A percentile compares a stretch with the other conserved stretches of the same genome.
Conservation (phyloP, 768 basidiomycete genomes). For the Boletus edulis region DNA sequence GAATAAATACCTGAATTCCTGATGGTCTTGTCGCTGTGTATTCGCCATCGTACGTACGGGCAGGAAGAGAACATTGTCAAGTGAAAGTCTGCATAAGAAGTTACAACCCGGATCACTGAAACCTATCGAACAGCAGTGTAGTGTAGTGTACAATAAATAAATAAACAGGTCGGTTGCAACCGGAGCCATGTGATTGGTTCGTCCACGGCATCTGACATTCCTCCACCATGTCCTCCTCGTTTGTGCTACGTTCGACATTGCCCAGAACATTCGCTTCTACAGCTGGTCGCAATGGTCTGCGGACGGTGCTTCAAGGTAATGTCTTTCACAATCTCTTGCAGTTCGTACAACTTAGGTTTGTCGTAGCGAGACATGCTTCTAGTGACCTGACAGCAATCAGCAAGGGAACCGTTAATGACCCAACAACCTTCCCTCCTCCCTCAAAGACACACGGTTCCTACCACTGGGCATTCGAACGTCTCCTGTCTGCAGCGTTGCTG, state of each 20-base stretch:
- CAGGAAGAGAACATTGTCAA: no score
- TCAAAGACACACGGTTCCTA: conserved; percentile 85
- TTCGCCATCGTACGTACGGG: no score
- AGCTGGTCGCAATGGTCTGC: conserved; percentile 38
- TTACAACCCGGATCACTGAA: no score
- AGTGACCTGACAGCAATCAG: conserved; percentile 62
- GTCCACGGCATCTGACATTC: no score
- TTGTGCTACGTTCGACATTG: conserved; percentile 48
- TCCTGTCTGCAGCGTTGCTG: conserved; percentile 83
- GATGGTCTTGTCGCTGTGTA: no score
- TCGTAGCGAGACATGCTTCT: conserved; percentile 40
- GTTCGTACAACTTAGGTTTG: not conserved
- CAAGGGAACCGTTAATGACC: conserved; percentile 93
- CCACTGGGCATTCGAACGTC: conserved; percentile 91
- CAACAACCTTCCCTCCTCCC: conserved; percentile 83
- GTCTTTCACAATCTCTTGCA: conserved; percentile 11
- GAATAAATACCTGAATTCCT: no score
- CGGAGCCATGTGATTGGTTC: not conserved
- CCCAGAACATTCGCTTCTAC: conserved; percentile 40
- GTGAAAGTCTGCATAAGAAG: no score
- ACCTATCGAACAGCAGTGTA: no score
- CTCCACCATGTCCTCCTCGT: conserved; percentile 44
- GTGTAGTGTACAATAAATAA: no score
- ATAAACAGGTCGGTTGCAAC: not conserved
- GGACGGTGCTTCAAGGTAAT: conserved; percentile 33